Conservation (phyloP, 2,329 filamentous ascomycete species). For the Cladosporium cucumerinum region DNA sequence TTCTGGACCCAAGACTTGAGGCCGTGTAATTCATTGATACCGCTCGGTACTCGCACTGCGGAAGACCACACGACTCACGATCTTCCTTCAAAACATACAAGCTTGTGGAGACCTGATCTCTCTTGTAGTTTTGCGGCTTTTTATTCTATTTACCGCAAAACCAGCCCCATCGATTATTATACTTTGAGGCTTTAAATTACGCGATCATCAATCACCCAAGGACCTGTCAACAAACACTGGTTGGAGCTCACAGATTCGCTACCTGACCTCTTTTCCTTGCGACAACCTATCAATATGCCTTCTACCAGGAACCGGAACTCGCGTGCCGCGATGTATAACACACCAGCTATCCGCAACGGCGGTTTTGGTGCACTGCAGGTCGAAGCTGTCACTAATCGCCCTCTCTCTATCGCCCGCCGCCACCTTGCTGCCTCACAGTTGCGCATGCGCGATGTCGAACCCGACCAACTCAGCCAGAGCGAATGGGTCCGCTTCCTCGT, state of each 20-base stretch:
- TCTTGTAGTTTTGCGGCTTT: conserved; percentile 4
- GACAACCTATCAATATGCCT: conserved; percentile 21
- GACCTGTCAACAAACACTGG: background rate
- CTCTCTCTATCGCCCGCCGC: conserved; percentile 33
- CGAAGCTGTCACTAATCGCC: conserved; percentile 34
- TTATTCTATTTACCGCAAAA: background rate
- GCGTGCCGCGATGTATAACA: conserved; percentile 35
- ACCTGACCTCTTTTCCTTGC: background rate
- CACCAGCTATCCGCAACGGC: conserved; percentile 33
- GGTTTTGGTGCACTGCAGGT: conserved; percentile 36
- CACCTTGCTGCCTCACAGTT: conserved; percentile 34
- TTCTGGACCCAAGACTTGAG: conserved; percentile 15
- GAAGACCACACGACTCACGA: background rate
- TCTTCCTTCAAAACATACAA: background rate
- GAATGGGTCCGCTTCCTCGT: conserved; percentile 37
- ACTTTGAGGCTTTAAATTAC: conserved; percentile 2
- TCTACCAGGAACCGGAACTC: conserved; percentile 20
- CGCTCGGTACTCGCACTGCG: background rate
- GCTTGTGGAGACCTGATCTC: background rate
- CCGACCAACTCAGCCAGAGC: conserved; percentile 32
- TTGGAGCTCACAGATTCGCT: background rate
- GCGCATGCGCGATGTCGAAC: conserved; percentile 36
- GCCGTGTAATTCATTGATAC: conserved; percentile 15
- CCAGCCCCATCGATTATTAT: background rate
- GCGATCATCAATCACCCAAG: background rate